Conservation (phyloP, 2,329 filamentous ascomycete genomes). For the Claviceps lovelessii region DNA sequence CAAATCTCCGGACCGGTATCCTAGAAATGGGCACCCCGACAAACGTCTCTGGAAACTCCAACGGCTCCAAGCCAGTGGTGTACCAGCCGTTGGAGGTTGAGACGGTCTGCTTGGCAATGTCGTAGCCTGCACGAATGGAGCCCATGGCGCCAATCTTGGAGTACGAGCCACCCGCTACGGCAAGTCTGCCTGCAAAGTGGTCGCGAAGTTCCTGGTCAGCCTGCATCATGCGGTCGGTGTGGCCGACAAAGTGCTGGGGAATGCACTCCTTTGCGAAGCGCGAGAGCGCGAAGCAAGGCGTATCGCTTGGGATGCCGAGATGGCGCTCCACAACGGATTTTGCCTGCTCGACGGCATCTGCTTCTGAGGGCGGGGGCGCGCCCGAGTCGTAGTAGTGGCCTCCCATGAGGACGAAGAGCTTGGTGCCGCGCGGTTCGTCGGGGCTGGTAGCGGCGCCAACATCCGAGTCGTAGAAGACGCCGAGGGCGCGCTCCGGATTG, state of each 20-base stretch:
- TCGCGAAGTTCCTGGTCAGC: slow-evolving; percentile 40
- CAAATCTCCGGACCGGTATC: slow-evolving; percentile 16
- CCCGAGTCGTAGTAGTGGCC: slow-evolving; percentile 66
- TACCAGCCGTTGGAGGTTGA: slow-evolving; percentile 8
- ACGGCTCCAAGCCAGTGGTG: slow-evolving; percentile 17
- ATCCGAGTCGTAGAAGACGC: slow-evolving; percentile 83
- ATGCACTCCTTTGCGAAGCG: slow-evolving; percentile 57
- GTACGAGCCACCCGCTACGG: slow-evolving; percentile 47
- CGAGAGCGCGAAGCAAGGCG: slow-evolving; percentile 46
- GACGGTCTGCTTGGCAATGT: slow-evolving; percentile 13
- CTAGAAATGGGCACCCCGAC: slow-evolving; percentile 11
- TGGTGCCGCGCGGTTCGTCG: slow-evolving; percentile 53
- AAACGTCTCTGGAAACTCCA: slow-evolving; percentile 12
- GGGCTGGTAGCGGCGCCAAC: slow-evolving; percentile 29
- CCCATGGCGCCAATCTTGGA: slow-evolving; percentile 35
- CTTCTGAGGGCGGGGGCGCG: slow-evolving; percentile 37
- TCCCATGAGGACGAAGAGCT: slow-evolving; percentile 86
- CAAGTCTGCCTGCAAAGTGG: slow-evolving; percentile 47
- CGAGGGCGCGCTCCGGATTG: slow-evolving; percentile 72
- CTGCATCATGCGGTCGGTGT: slow-evolving; percentile 45
- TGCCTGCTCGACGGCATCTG: slow-evolving; percentile 57
- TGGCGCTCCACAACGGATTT: slow-evolving; percentile 57
- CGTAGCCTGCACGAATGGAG: slow-evolving; percentile 31
- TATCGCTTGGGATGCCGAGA: slow-evolving; percentile 47
- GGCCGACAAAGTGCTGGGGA: slow-evolving; percentile 77